Base-by-base conservation (phyloP, 1,139 yeast genomes). In the Sugiyamaella pinicola region DNA sequence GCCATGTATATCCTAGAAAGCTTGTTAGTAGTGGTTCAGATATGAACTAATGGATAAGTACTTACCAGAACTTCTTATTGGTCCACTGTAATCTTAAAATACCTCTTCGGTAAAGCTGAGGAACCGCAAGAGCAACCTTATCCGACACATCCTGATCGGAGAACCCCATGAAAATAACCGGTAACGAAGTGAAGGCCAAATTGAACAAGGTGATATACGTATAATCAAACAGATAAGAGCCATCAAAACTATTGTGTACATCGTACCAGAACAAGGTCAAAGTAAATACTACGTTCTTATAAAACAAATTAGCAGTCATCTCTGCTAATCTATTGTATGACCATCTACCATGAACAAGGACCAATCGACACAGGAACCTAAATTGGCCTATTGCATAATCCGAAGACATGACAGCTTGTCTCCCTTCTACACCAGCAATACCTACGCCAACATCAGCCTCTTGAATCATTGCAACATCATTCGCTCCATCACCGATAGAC, bases 371-470 rank as follows among this genome's bases (percentile, higher is more conserved):
- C 65, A 93, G 71, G 67, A 80, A 93, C 64, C 97, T 77, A 73
- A 93, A 93, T 70, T 93, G 99, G 10, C 97, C 99, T 68, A 93
- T 76, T 4, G 97, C 99, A 71, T 90, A 93, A 76, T 93, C 99
- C 0, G 97, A 87, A 8, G 96, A 87, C 99, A 93, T 93, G 13
- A 87, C 98, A n/a, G 99, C 99, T 69, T 93, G 98, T 53, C 98
- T 79, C 62, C 99, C 99, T 77, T 93, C 99, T 72, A 89, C 95
- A 69, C 99, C 99, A 46, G 96, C 96, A 64, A 93, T 91, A 72
- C 99, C 99, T 45, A 93, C 95, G 61, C 99, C 99, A 39, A 95
- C 93, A 73, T 95, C 96, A 1, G 99, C 99, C 29, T 96, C 91
- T 69, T 93, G 98, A 61, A 93, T 93, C 99, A 93, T 93, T 4